Evolutionary conservation across 345 rosid species (phyloP).

Genomic region (Crucihimalaya himalaica): DNA sequence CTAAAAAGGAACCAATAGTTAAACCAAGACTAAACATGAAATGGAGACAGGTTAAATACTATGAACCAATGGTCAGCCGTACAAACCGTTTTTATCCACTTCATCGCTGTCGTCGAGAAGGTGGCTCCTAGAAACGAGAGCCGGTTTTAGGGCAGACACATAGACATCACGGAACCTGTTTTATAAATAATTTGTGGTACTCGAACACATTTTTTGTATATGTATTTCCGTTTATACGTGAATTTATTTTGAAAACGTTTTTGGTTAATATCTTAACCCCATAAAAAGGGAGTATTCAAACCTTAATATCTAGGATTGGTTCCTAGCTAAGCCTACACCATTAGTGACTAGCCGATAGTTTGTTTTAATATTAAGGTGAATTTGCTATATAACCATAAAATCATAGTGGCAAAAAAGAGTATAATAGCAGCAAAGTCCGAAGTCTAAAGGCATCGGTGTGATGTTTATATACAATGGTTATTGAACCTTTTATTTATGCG

Average conservation of each 20-base stretch:
- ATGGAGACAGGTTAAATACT: neutral
- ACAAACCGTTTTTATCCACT: neutral
- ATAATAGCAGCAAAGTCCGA: neutral
- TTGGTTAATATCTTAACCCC: too few species aligned
- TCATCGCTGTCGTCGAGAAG: neutral
- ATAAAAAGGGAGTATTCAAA: too few species aligned
- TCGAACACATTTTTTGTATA: too few species aligned
- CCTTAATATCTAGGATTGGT: too few species aligned
- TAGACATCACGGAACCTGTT: neutral
- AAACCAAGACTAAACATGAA: neutral
- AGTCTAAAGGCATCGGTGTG: neutral
- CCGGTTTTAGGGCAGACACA: neutral
- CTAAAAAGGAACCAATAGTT: neutral
- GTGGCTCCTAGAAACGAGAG: neutral
- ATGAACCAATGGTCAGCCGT: neutral
- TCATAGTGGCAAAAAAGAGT: neutral
- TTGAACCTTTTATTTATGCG: neutral
- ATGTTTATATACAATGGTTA: neutral
- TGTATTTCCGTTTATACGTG: too few species aligned
- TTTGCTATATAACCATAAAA: neutral
- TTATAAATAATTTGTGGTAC: neutral
- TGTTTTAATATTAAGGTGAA: too few species aligned
- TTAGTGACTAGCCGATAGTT: too few species aligned
- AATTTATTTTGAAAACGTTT: too few species aligned
- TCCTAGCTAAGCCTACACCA: too few species aligned